phyloP scores from a whole-genome alignment of 2,329 filamentous ascomycete species.

The Cordyceps fumosorosea region DNA sequence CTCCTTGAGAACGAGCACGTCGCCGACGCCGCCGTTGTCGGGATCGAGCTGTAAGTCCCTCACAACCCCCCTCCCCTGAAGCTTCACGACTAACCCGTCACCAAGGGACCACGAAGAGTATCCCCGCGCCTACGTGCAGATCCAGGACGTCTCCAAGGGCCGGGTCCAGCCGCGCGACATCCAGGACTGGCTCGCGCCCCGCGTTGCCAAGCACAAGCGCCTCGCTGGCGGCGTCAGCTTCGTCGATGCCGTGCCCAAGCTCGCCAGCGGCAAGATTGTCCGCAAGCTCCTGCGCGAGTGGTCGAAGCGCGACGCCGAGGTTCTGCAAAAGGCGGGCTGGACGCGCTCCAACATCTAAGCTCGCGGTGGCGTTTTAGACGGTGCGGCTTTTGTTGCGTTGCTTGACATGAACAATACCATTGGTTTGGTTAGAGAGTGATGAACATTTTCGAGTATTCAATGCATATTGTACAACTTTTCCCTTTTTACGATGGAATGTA shows the following conservation, averaged over 20 bases:
- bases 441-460: background rate
- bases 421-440: background rate
- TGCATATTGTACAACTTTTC: background rate
- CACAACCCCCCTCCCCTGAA: background rate
- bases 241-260: constrained; percentile 50
- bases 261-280: constrained; percentile 52
- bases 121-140: constrained; percentile 45
- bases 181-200: constrained; percentile 37
- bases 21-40: constrained; percentile 49
- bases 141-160: constrained; percentile 39
- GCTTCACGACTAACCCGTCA: background rate
- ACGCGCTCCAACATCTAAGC: constrained; percentile 25
- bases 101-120: constrained; percentile 40
- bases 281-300: constrained; percentile 50
- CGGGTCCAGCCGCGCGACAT: constrained; percentile 46
- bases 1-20: constrained; percentile 45
- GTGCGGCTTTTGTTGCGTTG: no score
- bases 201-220: constrained; percentile 46
- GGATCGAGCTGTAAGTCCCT: constrained; percentile 38
- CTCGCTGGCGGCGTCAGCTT: constrained; percentile 47
- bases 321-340: constrained; percentile 19
- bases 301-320: constrained; percentile 44
- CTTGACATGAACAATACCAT: no score
- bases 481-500: background rate
- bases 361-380: background rate